Evolutionary conservation across 129 eudicot genomes (phyloP), one percentile per base, ranked within the genome.

Genomic region (Deinandra increscens): DNA sequence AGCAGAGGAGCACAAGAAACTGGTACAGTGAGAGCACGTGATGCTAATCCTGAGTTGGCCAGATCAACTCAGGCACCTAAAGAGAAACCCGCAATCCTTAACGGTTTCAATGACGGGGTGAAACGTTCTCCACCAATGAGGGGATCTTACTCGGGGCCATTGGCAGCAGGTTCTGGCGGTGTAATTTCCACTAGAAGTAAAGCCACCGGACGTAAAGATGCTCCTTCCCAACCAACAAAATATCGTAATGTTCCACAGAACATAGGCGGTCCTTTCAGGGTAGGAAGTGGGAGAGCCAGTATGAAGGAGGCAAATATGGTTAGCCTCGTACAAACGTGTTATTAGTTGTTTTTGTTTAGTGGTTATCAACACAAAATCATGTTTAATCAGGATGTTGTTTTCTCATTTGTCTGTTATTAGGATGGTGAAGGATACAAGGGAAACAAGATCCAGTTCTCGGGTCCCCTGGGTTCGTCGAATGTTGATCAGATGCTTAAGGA

Each of bases 401-500:
- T n/a, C 13, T 45, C 13, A 3, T 22, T 45, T 46, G 38, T 49
- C 33, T 68, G 72, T 68, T 49, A 13, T 20, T 65, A 90, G 94
- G 75, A 80, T 53, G 86, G 79, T 20, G 71, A 75, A 15, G 85
- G 78, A 51, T 62, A 46, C 11, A 83, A 71, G 67, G 96, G 82
- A 66, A 84, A 79, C 71, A 87, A 78, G 70, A 84, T 84, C 49
- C 89, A 84, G 42, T 88, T 78, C 72, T 92, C 96, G 3, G 98
- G 98, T 23, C 96, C 98, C 3, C n/a, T 92, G 54, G 72, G 81
- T 26, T 82, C 88, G 63, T 84, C 84, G 71, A 84, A 92, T 64
- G 80, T 92, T 60, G 98, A 92, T 46, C 89, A 88, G 77, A 80
- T 92, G 91, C 89, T 92, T 34, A 88, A 83, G 78, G 98, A 92